These are phyloP conservation scores for Aspergillus affinis DNA, from an alignment of 495 filamentous ascomycete species.

Conservation along the genomic window DNA sequence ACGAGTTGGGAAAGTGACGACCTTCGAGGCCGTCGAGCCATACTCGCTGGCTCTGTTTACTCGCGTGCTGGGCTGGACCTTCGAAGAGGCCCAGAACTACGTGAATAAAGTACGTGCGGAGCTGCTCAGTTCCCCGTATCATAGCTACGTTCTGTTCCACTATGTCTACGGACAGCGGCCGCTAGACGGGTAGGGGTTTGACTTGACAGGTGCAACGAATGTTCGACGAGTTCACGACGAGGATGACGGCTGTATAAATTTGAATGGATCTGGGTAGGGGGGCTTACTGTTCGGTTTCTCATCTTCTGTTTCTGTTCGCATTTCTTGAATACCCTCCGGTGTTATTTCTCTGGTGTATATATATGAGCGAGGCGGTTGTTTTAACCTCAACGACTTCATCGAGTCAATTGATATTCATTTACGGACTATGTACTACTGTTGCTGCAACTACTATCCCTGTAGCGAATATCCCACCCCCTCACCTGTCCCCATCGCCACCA, in stretches of 20 bases:
- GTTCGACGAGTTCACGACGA: slow-evolving; percentile 9
- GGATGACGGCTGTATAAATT: slow-evolving; percentile 12
- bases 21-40: slow-evolving; percentile 49
- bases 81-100: slow-evolving; percentile 35
- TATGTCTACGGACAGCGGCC: slow-evolving; percentile 44
- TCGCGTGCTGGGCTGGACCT: slow-evolving; percentile 47
- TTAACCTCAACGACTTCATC: neutral
- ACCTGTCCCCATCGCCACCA: slow-evolving; percentile 61
- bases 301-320: neutral
- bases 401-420: neutral
- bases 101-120: slow-evolving; percentile 37
- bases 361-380: neutral
- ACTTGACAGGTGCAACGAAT: neutral
- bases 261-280: neutral
- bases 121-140: slow-evolving; percentile 27
- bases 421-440: neutral
- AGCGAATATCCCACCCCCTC: slow-evolving; percentile 59
- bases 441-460: slow-evolving; percentile 31
- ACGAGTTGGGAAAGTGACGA: slow-evolving; percentile 32
- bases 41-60: slow-evolving; percentile 57
- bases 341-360: neutral
- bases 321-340: neutral
- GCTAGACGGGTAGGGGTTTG: slow-evolving; percentile 17
- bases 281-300: neutral
- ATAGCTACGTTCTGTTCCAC: slow-evolving; percentile 40